Evolutionary conservation across 768 basidiomycete species (phyloP).

Genomic region (Suillus placidus): DNA sequence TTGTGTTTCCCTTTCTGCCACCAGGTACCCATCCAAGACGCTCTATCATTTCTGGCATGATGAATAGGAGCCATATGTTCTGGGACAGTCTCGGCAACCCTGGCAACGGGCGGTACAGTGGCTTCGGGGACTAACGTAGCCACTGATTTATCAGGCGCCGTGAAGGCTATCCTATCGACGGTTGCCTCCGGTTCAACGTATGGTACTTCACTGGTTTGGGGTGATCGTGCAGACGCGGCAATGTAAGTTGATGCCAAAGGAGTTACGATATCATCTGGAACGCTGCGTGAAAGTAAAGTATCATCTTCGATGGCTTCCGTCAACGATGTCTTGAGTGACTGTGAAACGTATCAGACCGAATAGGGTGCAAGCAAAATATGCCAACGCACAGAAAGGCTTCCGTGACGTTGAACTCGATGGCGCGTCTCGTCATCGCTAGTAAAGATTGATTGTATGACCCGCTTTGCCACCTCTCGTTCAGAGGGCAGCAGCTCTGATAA

Average conservation of each 20-base stretch:
- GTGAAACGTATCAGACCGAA: constrained; percentile 8
- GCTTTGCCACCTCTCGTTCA: constrained; percentile 68
- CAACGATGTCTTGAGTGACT: constrained; percentile 52
- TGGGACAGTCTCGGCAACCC: constrained; percentile 4
- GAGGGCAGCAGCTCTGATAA: constrained; percentile 58
- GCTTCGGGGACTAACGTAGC: constrained; percentile 4
- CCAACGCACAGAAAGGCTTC: constrained; percentile 58
- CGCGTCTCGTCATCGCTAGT: constrained; percentile 45
- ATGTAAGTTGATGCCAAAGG: constrained; percentile 17
- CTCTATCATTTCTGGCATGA: constrained; percentile 34
- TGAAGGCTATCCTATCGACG: neutral
- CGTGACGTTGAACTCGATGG: constrained; percentile 56
- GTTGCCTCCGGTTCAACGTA: neutral
- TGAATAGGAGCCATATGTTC: constrained; percentile 16
- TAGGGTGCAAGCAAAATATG: neutral
- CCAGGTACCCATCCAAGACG: constrained; percentile 75
- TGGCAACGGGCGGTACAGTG: constrained; percentile 8
- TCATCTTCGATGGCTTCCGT: constrained; percentile 55
- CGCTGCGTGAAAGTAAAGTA: constrained; percentile 37
- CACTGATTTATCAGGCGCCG: constrained; percentile 8
- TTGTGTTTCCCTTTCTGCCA: constrained; percentile 57
- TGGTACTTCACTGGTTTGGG: neutral
- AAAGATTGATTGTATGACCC: constrained; percentile 70
- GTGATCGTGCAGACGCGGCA: constrained; percentile 1
- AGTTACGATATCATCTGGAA: constrained; percentile 26